Percentiles rank a stretch among this genome's conserved stretches.
phyloP scores from a whole-genome alignment of 179 eudicot genomes.

The Patellifolia procumbens region DNA sequence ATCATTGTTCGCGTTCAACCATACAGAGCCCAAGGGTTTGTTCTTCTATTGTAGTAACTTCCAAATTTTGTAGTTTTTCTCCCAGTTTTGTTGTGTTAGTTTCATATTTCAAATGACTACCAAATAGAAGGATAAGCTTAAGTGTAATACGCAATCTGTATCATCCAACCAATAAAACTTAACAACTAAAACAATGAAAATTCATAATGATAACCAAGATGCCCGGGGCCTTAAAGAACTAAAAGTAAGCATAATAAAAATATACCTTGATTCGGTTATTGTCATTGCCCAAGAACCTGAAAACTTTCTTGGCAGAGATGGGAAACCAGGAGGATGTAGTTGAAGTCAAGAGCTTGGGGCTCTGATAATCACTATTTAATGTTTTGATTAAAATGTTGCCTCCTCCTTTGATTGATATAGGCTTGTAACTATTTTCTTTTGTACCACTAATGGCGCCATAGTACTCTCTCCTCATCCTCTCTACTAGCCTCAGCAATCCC shows the following conservation, averaged over 20 bases:
- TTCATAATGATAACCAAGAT: no score
- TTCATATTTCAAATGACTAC: no score
- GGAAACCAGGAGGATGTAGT: slow-evolving; percentile 52
- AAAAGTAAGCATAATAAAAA: not conserved
- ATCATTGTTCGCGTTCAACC: no score
- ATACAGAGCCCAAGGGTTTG: no score
- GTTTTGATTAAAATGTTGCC: slow-evolving; percentile 47
- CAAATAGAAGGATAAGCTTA: no score
- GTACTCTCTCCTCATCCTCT: slow-evolving; percentile 52
- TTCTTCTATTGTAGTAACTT: no score
- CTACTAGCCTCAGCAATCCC: slow-evolving; percentile 45
- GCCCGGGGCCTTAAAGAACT: no score
- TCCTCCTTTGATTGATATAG: slow-evolving; percentile 38
- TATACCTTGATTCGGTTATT: slow-evolving; percentile 49
- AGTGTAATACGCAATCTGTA: no score
- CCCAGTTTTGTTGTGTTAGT: no score
- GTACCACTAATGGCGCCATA: slow-evolving; percentile 40
- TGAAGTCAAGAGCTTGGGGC: slow-evolving; percentile 31
- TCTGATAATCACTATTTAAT: slow-evolving; percentile 32
- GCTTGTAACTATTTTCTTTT: slow-evolving; percentile 39
- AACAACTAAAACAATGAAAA: no score
- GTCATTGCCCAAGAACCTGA: slow-evolving; percentile 39
- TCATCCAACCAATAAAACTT: no score
- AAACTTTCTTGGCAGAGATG: slow-evolving; percentile 33
- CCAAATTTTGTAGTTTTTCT: no score